Evolutionary conservation across 768 basidiomycete genomes (phyloP).

Genomic region (Mycena capillaripes): DNA sequence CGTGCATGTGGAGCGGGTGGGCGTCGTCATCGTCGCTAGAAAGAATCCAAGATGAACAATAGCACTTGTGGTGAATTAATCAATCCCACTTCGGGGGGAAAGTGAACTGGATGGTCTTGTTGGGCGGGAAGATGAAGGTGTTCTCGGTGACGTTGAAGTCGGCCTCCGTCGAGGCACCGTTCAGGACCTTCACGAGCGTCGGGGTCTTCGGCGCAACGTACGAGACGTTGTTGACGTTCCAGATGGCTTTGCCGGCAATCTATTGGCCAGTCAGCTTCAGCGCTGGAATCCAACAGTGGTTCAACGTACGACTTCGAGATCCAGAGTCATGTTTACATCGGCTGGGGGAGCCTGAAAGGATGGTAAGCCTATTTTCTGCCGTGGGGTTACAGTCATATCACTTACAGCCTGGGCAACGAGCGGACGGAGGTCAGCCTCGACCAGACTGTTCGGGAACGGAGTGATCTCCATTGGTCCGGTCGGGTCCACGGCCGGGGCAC

Average conservation of each 20-base stretch:
- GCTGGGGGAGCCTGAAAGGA: slow-evolving; percentile 40
- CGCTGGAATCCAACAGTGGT: slow-evolving; percentile 40
- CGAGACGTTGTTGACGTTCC: slow-evolving; percentile 50
- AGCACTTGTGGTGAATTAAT: slow-evolving; percentile 42
- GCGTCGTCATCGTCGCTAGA: not conserved
- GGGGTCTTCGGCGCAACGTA: slow-evolving; percentile 38
- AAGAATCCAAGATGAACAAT: not conserved
- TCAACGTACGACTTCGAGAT: slow-evolving; percentile 34
- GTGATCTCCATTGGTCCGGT: slow-evolving; percentile 37
- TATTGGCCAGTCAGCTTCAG: slow-evolving; percentile 37
- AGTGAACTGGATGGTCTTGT: slow-evolving; percentile 54
- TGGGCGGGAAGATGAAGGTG: slow-evolving; percentile 54
- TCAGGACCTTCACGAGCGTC: slow-evolving; percentile 49
- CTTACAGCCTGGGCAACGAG: slow-evolving; percentile 17
- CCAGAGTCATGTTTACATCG: slow-evolving; percentile 26
- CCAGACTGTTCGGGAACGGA: slow-evolving; percentile 32
- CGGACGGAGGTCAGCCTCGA: slow-evolving; percentile 26
- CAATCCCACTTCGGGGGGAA: slow-evolving; percentile 48
- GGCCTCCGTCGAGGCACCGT: slow-evolving; percentile 46
- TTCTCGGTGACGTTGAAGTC: slow-evolving; percentile 53
- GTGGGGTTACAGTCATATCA: not conserved
- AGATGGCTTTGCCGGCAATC: slow-evolving; percentile 41
- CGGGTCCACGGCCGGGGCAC: slow-evolving; percentile 51
- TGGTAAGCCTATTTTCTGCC: not conserved
- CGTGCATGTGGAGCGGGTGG: slow-evolving; percentile 46